phyloP scores from a whole-genome alignment of 345 rosid genomes.

The Rhodamnia argentea region DNA sequence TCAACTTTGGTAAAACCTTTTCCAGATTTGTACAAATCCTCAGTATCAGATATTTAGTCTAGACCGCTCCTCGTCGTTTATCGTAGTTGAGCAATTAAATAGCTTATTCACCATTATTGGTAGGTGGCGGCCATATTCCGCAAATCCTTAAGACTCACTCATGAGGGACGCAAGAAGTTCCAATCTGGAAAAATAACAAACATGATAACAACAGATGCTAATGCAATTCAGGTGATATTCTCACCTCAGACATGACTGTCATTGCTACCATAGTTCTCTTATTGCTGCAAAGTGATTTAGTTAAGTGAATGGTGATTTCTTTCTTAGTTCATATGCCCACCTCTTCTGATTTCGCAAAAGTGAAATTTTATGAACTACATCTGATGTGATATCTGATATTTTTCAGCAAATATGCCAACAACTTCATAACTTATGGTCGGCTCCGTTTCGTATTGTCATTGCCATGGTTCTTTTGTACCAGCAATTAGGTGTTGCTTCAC shows the following conservation, averaged over 20 bases:
- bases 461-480: slow-evolving; percentile 84
- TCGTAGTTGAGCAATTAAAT: not conserved
- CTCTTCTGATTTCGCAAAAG: not conserved
- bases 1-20: slow-evolving; percentile 72
- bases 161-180: slow-evolving; percentile 76
- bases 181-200: slow-evolving; percentile 87
- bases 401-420: slow-evolving; percentile 78
- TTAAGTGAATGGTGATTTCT: not conserved
- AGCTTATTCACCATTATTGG: not conserved
- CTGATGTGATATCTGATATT: not conserved
- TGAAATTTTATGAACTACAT: not conserved
- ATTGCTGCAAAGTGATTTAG: not conserved
- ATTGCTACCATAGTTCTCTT: not conserved
- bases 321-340: not conserved
- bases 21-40: not conserved
- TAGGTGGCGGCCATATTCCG: slow-evolving; percentile 95
- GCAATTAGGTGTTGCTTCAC: slow-evolving; percentile 85
- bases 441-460: slow-evolving; percentile 80
- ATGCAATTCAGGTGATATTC: slow-evolving; percentile 64
- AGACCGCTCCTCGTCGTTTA: not conserved
- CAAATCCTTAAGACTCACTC: slow-evolving; percentile 75
- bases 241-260: not conserved
- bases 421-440: slow-evolving; percentile 89
- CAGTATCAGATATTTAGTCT: not conserved
- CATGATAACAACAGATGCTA: slow-evolving; percentile 94